Base-by-base conservation (phyloP, 2,329 filamentous ascomycete species). In the Aspergillus sp. region DNA sequence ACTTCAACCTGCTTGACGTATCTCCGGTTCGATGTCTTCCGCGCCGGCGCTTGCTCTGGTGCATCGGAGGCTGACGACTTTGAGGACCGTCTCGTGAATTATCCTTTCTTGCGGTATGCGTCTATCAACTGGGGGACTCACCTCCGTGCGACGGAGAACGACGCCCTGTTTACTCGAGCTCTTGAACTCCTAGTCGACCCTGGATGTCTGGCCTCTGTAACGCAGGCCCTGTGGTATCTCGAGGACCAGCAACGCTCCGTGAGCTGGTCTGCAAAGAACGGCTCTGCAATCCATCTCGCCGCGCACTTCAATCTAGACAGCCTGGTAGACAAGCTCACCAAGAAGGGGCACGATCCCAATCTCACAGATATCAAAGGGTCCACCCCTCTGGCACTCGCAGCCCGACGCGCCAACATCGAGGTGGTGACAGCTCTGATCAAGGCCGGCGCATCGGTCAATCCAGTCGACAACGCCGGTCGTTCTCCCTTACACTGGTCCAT, bases 251-350 rank as follows among this genome's bases (percentile, higher is more conserved):
- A 33, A 27, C 8, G 41, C 1, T 23, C 21, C 3, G 12, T 33
- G 19, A 58, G 56, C 39, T 58, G 56, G 56, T 40, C 41, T 7
- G 51, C 56, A 14, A 58, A 58, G 19, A 23, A 53, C 14, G 56
- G 56, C 25, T 58, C 56, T 14, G 44, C 27, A 2, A 11, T 58
- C 19, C 56, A 58, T 31, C 51, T 58, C 4, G 56, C 51, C 6
- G 31, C 56, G 6, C 50, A 58, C 27, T 54, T 58, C 15, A 39
- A 39, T 3, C 56, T 58, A 2, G 21, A 41, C 11, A n/a, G 15
- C 4, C 35, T 57, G 25, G 45, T 58, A 4, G 19, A 39, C 2
- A 39, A 44, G 19, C 50, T 58, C 6, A n/a, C 50, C 27, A 17
- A 11, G 11, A 27, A 25, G 3, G 56, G 56, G 6, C 41, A 49